These are phyloP conservation scores for Zizania palustris DNA, from an alignment of 202 grass and related monocot species.

Conservation along the genomic window DNA sequence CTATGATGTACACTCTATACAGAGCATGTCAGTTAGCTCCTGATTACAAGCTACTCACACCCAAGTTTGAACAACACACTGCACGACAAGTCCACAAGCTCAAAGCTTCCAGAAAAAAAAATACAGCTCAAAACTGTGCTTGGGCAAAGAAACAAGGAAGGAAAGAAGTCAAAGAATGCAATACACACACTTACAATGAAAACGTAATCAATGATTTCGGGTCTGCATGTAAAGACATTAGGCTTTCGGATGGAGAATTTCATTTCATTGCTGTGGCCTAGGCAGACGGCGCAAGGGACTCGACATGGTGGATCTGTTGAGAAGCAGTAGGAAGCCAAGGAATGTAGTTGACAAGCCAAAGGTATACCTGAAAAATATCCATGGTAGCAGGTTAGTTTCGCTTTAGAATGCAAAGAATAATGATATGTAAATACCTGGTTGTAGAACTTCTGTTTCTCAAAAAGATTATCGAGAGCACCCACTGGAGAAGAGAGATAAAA, in stretches of 20 bases:
- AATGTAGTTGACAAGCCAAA: conserved; percentile 57
- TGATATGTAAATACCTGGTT: conserved; percentile 41
- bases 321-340: conserved; percentile 56
- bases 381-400: conserved; percentile 20
- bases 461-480: conserved; percentile 54
- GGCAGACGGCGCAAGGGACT: conserved; percentile 46
- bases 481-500: conserved; percentile 45
- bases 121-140: conserved; percentile 33
- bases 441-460: conserved; percentile 49
- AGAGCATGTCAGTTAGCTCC: conserved; percentile 45
- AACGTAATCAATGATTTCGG: not conserved
- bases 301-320: conserved; percentile 48
- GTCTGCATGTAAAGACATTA: conserved; percentile 38
- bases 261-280: conserved; percentile 39
- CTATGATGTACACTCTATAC: conserved; percentile 36
- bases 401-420: conserved; percentile 34
- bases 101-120: conserved; percentile 50
- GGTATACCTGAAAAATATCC: conserved; percentile 50
- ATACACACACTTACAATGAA: conserved; percentile 34
- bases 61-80: conserved; percentile 51
- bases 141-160: conserved; percentile 13
- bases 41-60: conserved; percentile 53
- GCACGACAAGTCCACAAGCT: conserved; percentile 36
- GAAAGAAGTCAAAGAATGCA: conserved; percentile 43
- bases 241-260: conserved; percentile 14